Base-by-base conservation (phyloP, 1,139 yeast genomes). In the Protomyces gravidus region DNA sequence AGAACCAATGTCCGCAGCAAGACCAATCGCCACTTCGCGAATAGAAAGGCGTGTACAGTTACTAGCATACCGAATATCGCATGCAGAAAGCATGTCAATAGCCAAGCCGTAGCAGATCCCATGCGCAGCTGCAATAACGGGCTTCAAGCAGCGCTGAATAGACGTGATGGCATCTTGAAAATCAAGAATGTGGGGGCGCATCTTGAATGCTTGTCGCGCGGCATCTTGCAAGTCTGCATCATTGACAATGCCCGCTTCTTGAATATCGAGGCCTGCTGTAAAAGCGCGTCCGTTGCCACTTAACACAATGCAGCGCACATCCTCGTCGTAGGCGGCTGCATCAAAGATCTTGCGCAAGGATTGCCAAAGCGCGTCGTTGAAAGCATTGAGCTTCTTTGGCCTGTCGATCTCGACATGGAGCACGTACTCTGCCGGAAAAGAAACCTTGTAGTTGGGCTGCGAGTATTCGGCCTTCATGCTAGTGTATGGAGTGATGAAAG, bases 1-100 rank as follows among this genome's bases (percentile, higher is more conserved):
- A 1, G 87, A 78, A 9, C 95, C 95, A 66, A 86, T 85, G 69
- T 86, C 95, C 2, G 95, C 90, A 30, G 88, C 80, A 70, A 86
- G 78, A 3, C 94, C 95, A 61, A 86, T 77, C 63, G 81, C 81
- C 63, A 85, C 82, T 71, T 86, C 95, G 62, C 85, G 79, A 61
- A 86, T 80, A 39, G 86, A 79, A 65, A 85, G 77, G 49, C 71
- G 72, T 26, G 80, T 78, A 64, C 80, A 86, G 45, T 73, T 73
- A 13, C 82, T 74, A 6, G 83, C 82, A 27, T 83, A 72, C 61
- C 94, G 76, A 49, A 86, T 79, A 45, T 83, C 78, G 47, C 78
- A 76, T 1, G 85, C 79, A 23, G 84, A 72, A 9, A 85, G 73
- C 48, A 86, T 79, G 70, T 86, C 94, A 51, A 86, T 67, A 0